A percentile compares a stretch with the other conserved stretches of the same genome.
phyloP scores from a whole-genome alignment of 2,329 filamentous ascomycete genomes.

The Phyllosticta citrichinensis region DNA sequence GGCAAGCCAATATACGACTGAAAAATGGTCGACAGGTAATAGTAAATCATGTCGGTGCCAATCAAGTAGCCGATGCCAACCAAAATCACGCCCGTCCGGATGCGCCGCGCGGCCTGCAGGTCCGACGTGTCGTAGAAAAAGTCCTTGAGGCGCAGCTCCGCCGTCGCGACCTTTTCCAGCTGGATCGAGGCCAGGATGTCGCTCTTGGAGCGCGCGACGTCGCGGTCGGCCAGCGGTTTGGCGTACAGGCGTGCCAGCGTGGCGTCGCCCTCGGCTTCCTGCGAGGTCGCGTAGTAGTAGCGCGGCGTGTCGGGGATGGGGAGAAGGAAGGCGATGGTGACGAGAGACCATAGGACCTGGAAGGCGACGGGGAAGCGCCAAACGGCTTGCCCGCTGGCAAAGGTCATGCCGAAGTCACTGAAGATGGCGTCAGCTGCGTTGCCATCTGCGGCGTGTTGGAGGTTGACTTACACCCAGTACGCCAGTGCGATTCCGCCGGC shows the following conservation, averaged over 20 bases:
- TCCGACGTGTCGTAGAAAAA: slow-evolving; percentile 15
- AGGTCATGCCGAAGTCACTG: slow-evolving; percentile 23
- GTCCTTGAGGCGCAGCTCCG: slow-evolving; percentile 14
- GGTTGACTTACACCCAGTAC: slow-evolving; percentile 22
- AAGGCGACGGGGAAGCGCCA: slow-evolving; percentile 25
- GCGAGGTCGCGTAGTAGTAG: slow-evolving; percentile 20
- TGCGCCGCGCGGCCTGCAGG: slow-evolving; percentile 19
- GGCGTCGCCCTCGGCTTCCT: slow-evolving; percentile 15
- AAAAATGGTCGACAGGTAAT: slow-evolving; percentile 9
- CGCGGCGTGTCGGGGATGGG: slow-evolving; percentile 21
- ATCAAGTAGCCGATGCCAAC: slow-evolving; percentile 33
- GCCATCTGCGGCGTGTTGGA: background rate
- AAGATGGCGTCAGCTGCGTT: background rate
- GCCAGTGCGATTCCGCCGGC: slow-evolving; percentile 19
- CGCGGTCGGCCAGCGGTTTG: slow-evolving; percentile 12
- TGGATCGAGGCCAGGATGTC: slow-evolving; percentile 17
- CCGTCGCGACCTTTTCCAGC: slow-evolving; percentile 12
- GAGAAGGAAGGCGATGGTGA: slow-evolving; percentile 16
- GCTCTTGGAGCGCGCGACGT: slow-evolving; percentile 13
- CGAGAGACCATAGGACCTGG: slow-evolving; percentile 20
- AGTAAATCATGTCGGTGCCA: slow-evolving; percentile 31
- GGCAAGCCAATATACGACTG: slow-evolving; percentile 18
- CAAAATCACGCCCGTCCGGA: slow-evolving; percentile 28
- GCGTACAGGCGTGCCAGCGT: slow-evolving; percentile 15
- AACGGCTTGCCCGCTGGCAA: slow-evolving; percentile 19